Evolutionary conservation across 192 early-diverging fungal genomes (phyloP).

Genomic region (Phycomyces blakesleeanus): DNA sequence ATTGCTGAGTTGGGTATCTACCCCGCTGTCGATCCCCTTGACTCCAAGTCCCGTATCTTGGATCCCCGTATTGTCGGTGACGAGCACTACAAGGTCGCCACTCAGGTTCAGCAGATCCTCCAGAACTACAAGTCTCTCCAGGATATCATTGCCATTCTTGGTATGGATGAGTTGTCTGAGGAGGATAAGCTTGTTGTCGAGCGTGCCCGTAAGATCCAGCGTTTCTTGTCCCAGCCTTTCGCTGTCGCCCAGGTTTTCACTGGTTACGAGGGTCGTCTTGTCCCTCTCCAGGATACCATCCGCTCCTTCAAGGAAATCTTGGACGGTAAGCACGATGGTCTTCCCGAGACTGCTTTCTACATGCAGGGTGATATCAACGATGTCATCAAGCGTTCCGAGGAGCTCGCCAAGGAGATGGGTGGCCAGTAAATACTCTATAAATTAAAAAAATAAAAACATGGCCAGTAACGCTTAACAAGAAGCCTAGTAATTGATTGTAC

Average conservation of each 20-base stretch:
- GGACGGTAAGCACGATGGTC: slow-evolving; percentile 91
- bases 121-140: slow-evolving; percentile 99
- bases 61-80: slow-evolving; percentile 96
- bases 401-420: slow-evolving; percentile 29
- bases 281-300: slow-evolving; percentile 87
- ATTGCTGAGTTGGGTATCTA: slow-evolving; percentile 99
- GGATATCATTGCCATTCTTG: slow-evolving; percentile 99
- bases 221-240: slow-evolving; percentile 99
- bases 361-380: slow-evolving; percentile 96
- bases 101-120: slow-evolving; percentile 91
- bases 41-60: slow-evolving; percentile 97
- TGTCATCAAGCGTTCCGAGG: slow-evolving; percentile 81
- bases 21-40: slow-evolving; percentile 86
- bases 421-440: slow-evolving; percentile 9
- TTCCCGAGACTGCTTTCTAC: slow-evolving; percentile 95
- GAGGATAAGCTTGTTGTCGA: slow-evolving; percentile 87
- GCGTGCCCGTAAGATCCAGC: slow-evolving; percentile 98
- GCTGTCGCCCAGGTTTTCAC: slow-evolving; percentile 95
- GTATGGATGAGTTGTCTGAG: slow-evolving; percentile 98
- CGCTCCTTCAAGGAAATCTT: slow-evolving; percentile 97
- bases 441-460: not conserved
- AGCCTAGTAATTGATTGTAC: no score
- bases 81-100: slow-evolving; percentile 93
- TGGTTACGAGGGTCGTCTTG: slow-evolving; percentile 93
- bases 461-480: no score